These are phyloP conservation scores for Pouteria glomerata DNA, from an alignment of 148 eudicot genomes.

Conservation along the genomic window DNA sequence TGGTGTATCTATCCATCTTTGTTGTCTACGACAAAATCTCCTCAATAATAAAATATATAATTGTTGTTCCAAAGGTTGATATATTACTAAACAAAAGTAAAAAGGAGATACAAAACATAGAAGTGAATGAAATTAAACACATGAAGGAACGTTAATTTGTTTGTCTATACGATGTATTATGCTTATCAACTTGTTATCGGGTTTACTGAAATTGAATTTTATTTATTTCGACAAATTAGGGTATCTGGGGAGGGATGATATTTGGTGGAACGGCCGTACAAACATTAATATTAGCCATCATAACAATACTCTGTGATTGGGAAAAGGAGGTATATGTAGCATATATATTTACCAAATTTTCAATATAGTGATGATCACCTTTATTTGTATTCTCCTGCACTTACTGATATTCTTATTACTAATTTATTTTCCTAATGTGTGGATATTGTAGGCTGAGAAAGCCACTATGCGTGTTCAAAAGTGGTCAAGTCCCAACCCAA, in stretches of 20 bases:
- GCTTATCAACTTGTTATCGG: no score
- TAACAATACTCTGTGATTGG: conserved; percentile 41
- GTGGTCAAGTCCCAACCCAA: conserved; percentile 24
- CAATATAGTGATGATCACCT: background rate
- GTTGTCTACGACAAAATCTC: no score
- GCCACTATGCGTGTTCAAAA: conserved; percentile 27
- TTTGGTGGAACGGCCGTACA: conserved; percentile 60
- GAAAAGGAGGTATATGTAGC: conserved; percentile 44
- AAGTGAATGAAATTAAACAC: no score
- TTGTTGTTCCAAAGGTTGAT: no score
- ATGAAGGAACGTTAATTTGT: no score
- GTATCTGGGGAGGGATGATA: conserved; percentile 64
- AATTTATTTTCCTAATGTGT: background rate
- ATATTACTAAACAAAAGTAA: no score
- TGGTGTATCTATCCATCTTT: no score
- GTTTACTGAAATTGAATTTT: no score
- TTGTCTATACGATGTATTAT: no score
- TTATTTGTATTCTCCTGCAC: background rate
- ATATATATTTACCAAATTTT: background rate
- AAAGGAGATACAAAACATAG: no score
- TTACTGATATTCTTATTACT: background rate
- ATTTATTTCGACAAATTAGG: no score
- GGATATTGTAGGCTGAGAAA: conserved; percentile 23
- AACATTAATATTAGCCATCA: conserved; percentile 36
- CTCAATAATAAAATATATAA: no score